phyloP scores from a whole-genome alignment of 306 rosid species.

The Cucumis hystrix region DNA sequence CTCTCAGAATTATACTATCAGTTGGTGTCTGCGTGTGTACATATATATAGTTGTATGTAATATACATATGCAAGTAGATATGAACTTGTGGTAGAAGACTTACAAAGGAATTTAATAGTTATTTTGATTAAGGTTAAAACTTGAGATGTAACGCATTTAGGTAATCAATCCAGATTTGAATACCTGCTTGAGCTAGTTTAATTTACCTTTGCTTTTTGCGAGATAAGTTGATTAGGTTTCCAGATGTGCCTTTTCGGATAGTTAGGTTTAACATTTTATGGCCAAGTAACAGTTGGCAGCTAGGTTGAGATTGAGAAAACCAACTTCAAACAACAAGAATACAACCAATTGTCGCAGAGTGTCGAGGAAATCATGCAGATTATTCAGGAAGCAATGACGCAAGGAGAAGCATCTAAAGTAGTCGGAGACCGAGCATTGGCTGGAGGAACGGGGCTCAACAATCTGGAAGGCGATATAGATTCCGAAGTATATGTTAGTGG shows the following conservation, averaged over 20 bases:
- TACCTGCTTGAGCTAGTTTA: background rate
- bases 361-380: conserved; percentile 56
- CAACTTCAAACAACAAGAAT: conserved; percentile 10
- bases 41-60: background rate
- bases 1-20: background rate
- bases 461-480: conserved; percentile 35
- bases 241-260: background rate
- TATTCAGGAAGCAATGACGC: conserved; percentile 45
- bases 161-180: background rate
- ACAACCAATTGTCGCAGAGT: conserved; percentile 36
- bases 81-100: background rate
- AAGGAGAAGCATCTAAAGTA: conserved; percentile 36
- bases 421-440: conserved; percentile 25
- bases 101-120: background rate
- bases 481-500: conserved; percentile 34
- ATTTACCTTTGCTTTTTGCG: background rate
- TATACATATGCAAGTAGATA: background rate
- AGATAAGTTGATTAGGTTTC: background rate
- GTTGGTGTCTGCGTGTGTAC: background rate
- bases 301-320: conserved; percentile 29
- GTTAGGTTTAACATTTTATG: background rate
- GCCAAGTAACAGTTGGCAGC: background rate
- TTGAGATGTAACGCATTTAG: background rate
- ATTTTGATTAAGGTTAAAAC: background rate
- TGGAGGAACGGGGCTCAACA: conserved; percentile 22